These are phyloP conservation scores for Cylindricascospora bacillispora DNA, from an alignment of 1,139 yeast species.

Conservation along the genomic window DNA sequence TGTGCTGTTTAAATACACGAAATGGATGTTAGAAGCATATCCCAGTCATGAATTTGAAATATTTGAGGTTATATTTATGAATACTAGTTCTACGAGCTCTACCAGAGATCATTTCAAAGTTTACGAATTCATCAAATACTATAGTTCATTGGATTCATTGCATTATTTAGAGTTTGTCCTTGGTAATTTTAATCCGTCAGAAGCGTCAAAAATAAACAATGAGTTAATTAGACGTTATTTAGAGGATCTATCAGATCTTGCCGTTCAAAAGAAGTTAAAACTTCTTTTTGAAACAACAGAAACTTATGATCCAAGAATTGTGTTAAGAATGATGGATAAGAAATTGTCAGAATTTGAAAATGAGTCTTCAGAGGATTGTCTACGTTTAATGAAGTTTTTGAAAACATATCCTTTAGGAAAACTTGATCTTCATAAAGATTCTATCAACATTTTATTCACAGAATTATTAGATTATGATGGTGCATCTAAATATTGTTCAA, in stretches of 20 bases:
- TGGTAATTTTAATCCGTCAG: conserved; percentile 29
- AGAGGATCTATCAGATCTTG: conserved; percentile 10
- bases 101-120: conserved; percentile 44
- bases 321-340: conserved; percentile 20
- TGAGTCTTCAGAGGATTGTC: conserved; percentile 7
- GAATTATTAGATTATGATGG: conserved; percentile 44
- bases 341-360: conserved; percentile 23
- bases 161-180: conserved; percentile 52
- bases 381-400: conserved; percentile 27
- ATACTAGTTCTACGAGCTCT: conserved; percentile 51
- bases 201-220: conserved; percentile 37
- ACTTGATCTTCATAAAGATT: conserved; percentile 50
- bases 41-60: conserved; percentile 31
- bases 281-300: conserved; percentile 29
- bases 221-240: conserved; percentile 48
- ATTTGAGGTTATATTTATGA: conserved; percentile 43
- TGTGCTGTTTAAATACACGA: conserved; percentile 46
- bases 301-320: conserved; percentile 36
- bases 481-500: conserved; percentile 51
- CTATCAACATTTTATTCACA: conserved; percentile 49
- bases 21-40: conserved; percentile 36
- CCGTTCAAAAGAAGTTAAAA: conserved; percentile 29
- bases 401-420: conserved; percentile 48
- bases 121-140: conserved; percentile 32
- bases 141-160: conserved; percentile 29